Conservation (phyloP, 2,329 filamentous ascomycete genomes). For the Colletotrichum spinosum region DNA sequence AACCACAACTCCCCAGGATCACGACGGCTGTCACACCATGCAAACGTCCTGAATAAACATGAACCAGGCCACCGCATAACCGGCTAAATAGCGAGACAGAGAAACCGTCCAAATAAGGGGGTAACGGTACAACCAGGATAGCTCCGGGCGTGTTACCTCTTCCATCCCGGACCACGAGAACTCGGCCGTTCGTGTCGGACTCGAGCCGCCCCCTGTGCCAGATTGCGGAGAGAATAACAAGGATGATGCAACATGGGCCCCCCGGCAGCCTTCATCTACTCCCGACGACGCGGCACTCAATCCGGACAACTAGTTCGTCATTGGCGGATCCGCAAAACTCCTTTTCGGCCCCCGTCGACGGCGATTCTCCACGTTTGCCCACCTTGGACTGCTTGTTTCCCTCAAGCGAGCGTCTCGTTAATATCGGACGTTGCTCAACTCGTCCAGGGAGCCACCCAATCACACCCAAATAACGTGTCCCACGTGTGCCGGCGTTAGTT, state of each 20-base stretch:
- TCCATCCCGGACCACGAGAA: neutral
- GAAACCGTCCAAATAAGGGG: too few species aligned
- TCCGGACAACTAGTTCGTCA: conserved; percentile 20
- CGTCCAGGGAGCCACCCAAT: neutral
- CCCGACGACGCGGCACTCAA: conserved; percentile 32
- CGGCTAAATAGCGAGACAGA: conserved; percentile 4
- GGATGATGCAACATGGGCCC: conserved; percentile 32
- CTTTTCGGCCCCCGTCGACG: conserved; percentile 19
- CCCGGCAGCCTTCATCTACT: conserved; percentile 29
- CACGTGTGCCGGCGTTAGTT: conserved; percentile 16
- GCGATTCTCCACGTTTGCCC: neutral
- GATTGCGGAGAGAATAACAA: conserved; percentile 28
- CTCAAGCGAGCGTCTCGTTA: neutral
- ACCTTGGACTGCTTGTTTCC: neutral
- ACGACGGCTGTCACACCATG: neutral
- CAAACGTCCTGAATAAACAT: conserved; percentile 12
- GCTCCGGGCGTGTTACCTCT: conserved; percentile 11
- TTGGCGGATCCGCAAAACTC: conserved; percentile 23
- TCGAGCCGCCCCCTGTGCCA: conserved; percentile 3
- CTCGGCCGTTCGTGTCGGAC: conserved; percentile 21
- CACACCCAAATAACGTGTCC: conserved; percentile 12
- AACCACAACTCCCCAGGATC: neutral
- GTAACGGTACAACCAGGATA: neutral
- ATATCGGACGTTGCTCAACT: neutral
- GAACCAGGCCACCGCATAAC: neutral